These are phyloP conservation scores for Dryadomyces sulphureus DNA, from an alignment of 2,329 filamentous ascomycete genomes.

Conservation along the genomic window DNA sequence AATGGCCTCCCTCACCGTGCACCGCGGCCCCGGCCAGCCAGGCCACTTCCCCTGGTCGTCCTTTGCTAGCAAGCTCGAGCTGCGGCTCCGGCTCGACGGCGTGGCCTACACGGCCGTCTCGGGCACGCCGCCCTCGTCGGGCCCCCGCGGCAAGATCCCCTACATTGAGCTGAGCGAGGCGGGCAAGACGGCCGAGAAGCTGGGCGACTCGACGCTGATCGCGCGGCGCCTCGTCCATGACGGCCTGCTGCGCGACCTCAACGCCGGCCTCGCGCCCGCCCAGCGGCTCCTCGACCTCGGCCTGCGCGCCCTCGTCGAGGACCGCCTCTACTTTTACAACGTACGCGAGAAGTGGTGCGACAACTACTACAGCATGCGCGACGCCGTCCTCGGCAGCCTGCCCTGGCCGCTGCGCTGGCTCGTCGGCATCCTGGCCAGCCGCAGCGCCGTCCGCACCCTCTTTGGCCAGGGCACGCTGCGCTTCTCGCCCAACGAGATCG, in stretches of 20 bases:
- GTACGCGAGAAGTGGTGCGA: conserved; percentile 20
- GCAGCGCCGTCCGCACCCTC: conserved; percentile 26
- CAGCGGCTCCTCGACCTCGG: conserved; percentile 33
- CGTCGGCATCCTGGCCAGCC: conserved; percentile 34
- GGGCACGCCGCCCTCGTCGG: conserved; percentile 26
- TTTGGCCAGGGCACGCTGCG: conserved; percentile 41
- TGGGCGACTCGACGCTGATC: conserved; percentile 44
- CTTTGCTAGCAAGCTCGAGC: conserved; percentile 48
- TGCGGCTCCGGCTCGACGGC: conserved; percentile 38
- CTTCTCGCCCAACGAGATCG: conserved; percentile 33
- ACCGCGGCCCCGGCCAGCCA: conserved; percentile 5
- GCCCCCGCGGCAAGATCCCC: conserved; percentile 45
- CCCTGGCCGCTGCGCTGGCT: conserved; percentile 36
- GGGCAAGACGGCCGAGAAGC: background rate
- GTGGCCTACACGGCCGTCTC: conserved; percentile 28
- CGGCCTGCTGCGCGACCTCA: conserved; percentile 31
- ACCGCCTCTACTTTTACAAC: conserved; percentile 43
- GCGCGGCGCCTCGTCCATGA: conserved; percentile 25
- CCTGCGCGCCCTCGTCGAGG: conserved; percentile 40
- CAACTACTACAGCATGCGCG: conserved; percentile 45
- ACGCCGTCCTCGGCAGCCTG: conserved; percentile 29
- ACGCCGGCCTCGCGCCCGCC: conserved; percentile 22
- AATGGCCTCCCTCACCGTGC: too few species aligned
- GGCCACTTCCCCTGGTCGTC: conserved; percentile 41
- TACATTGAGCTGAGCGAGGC: conserved; percentile 27